Base-by-base conservation (phyloP, 306 rosid genomes). In the Herpetospermum pedunculosum region DNA sequence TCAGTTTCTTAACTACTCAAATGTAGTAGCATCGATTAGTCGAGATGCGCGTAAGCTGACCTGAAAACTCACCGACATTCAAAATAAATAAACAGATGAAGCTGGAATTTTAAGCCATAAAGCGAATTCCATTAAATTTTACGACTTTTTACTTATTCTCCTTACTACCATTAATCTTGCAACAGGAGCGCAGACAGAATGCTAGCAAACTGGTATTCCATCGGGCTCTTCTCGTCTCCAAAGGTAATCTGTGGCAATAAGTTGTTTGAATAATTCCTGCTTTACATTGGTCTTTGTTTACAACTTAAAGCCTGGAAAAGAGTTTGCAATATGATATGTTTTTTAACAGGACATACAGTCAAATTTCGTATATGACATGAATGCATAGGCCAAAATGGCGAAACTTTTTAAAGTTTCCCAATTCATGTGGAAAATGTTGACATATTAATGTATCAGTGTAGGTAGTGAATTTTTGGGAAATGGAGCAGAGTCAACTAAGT, bases 401-500 rank as follows among this genome's bases (percentile, higher is more conserved):
- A n/a, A 63, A 13, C 15, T 2, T 67, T 8, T 35, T 38, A 2
- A 44, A 10, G n/a, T 52, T 64, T 32, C 40, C 38, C 72, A 26
- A 29, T 59, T 34, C 63, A 30, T 62, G n/a, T 55, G 72, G 57
- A 63, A 81, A 21, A 26, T 34, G 59, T 72, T 38, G 70, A 65
- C 48, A 23, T 26, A 28, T 72, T 55, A 68, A 11, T 41, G n/a
- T 44, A 72, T 23, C 64, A 77, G 47, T 83, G 84, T 77, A 85
- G 88, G 80, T 62, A 19, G 29, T 44, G 67, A 75, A 52, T 78
- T 76, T 76, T 41, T 54, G 73, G 83, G 70, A 21, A 41, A 75
- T 52, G 83, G 75, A 38, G 79, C 74, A 46, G 85, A 77, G 64
- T 73, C 81, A 8, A 76, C 80, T 50, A 67, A 35, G 58, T 57